Conservation (phyloP, 148 eudicot species). For the Selenicereus undatus region DNA sequence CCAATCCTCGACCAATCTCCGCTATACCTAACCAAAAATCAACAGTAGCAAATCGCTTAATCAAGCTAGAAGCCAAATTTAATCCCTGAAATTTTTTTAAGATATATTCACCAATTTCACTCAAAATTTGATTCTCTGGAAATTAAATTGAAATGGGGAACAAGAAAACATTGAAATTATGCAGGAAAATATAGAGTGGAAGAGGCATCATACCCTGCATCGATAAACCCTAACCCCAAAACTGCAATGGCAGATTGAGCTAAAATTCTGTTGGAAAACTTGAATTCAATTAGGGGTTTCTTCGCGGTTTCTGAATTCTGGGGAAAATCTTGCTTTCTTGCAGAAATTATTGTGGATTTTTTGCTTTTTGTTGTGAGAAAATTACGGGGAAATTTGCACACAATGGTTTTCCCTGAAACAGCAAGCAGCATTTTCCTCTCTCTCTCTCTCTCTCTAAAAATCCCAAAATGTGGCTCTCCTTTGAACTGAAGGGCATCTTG, state of each 20-base stretch:
- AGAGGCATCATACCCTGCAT: slow-evolving; percentile 62
- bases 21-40: slow-evolving; percentile 54
- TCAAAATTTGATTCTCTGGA: neutral
- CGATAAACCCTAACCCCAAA: slow-evolving; percentile 69
- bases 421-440: neutral
- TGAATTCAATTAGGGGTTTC: slow-evolving; percentile 25
- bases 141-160: neutral
- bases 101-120: no score
- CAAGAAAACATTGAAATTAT: neutral
- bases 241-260: slow-evolving; percentile 62
- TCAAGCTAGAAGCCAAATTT: neutral
- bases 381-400: slow-evolving; percentile 3
- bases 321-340: slow-evolving; percentile 35
- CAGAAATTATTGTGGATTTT: slow-evolving; percentile 20
- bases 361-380: slow-evolving; percentile 19
- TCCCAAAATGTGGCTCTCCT: neutral
- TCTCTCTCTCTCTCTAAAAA: neutral
- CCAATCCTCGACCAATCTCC: slow-evolving; percentile 99
- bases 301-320: slow-evolving; percentile 26
- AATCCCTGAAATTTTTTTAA: no score
- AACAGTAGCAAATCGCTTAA: neutral
- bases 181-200: neutral
- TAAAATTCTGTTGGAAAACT: slow-evolving; percentile 33
- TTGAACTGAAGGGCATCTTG: neutral
- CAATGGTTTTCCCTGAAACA: neutral